These are phyloP conservation scores for Hypsizygus marmoreus DNA, from an alignment of 768 basidiomycete species.

Conservation along the genomic window DNA sequence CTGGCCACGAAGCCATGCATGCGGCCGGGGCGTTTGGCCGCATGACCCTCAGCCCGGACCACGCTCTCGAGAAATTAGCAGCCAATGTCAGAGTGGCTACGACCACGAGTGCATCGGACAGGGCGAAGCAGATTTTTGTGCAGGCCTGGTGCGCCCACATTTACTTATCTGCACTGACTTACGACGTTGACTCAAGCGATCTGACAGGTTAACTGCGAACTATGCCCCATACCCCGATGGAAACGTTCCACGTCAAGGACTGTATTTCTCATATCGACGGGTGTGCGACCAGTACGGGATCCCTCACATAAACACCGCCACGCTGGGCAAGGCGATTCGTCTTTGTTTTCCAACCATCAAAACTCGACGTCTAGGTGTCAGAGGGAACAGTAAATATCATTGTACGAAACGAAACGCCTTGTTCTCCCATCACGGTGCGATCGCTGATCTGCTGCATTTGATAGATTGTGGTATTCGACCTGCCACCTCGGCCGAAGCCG, in stretches of 20 bases:
- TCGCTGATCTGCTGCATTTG: conserved; percentile 33
- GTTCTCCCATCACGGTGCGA: conserved; percentile 35
- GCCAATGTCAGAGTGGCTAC: conserved; percentile 87
- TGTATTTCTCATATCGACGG: conserved; percentile 90
- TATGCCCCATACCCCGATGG: conserved; percentile 92
- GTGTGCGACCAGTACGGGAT: conserved; percentile 93
- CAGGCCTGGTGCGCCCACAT: conserved; percentile 75
- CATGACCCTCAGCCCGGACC: conserved; percentile 76
- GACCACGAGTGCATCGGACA: conserved; percentile 87
- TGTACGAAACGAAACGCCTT: conserved; percentile 65
- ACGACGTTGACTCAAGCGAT: no score
- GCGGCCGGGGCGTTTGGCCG: conserved; percentile 75
- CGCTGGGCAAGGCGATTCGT: conserved; percentile 91
- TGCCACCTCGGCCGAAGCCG: conserved; percentile 87
- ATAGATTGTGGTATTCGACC: conserved; percentile 91
- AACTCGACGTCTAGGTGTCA: conserved; percentile 87
- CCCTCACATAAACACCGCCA: conserved; percentile 94
- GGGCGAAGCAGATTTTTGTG: conserved; percentile 91
- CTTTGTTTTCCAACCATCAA: conserved; percentile 94
- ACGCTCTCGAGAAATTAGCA: conserved; percentile 82
- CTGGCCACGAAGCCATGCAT: conserved; percentile 57
- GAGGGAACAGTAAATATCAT: conserved; percentile 97
- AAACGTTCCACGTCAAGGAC: conserved; percentile 90
- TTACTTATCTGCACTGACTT: conserved; percentile 11
- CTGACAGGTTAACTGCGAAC: conserved; percentile 77